Evolutionary conservation across 306 rosid genomes (phyloP).

Genomic region (Benincasa hispida): DNA sequence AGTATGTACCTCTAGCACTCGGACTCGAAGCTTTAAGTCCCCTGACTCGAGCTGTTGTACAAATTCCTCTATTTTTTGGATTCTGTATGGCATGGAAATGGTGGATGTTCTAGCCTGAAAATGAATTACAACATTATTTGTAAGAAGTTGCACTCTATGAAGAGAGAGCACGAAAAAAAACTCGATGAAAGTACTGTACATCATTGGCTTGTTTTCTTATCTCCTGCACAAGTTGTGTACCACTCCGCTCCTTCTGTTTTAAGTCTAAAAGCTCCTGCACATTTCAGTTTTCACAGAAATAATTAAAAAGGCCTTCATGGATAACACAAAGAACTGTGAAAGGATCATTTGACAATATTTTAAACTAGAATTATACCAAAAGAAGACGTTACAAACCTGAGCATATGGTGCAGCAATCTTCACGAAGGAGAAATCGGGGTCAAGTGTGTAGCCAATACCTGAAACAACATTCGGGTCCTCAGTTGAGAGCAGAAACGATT

Average conservation of each 20-base stretch:
- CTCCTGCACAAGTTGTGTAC: constrained; percentile 55
- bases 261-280: constrained; percentile 76
- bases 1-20: constrained; percentile 72
- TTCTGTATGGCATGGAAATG: constrained; percentile 93
- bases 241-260: constrained; percentile 47
- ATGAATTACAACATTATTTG: background rate
- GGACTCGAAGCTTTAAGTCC: constrained; percentile 84
- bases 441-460: constrained; percentile 77
- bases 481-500: background rate
- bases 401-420: constrained; percentile 97
- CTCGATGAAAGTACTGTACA: constrained; percentile 21
- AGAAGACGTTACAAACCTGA: constrained; percentile 38
- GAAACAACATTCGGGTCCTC: constrained; percentile 7
- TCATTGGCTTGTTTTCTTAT: constrained; percentile 86
- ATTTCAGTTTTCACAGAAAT: background rate
- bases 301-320: background rate
- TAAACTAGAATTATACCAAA: background rate
- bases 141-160: background rate
- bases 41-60: constrained; percentile 78
- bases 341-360: background rate
- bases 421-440: constrained; percentile 78
- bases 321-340: background rate
- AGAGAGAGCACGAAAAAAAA: constrained; percentile 9
- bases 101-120: constrained; percentile 69
- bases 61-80: constrained; percentile 84